Evolutionary conservation across 1,284 basidiomycete species (phyloP), one percentile per base, ranked within the genome.

Genomic region (Heterobasidion parviporum): DNA sequence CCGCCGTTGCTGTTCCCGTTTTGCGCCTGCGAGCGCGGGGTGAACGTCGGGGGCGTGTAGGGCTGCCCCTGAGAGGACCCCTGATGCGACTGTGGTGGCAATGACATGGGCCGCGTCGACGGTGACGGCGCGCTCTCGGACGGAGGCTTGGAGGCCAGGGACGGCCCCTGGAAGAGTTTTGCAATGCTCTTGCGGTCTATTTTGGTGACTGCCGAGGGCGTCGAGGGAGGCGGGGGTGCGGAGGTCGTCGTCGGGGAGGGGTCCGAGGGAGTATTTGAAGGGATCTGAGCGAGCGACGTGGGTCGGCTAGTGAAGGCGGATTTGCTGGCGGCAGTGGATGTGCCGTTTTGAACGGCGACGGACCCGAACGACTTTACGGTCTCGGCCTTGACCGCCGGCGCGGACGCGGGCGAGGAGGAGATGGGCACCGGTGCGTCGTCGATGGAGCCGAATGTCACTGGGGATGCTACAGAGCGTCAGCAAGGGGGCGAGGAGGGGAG

Each of bases 391-490:
- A 83, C 75, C 53, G 80, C 69, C 47, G 87, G 83, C 46, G 79
- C 76, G 53, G 80, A 68, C 53, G 83, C 82, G 45, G 88, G 83
- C 36, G 85, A 85, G 52, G 85, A 82, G 43, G 86, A 85, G 62
- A 86, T 82, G 59, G 84, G 77, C 54, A 83, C 80, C 58, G 80
- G 73, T 60, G 73, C 75, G 70, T 89, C 82, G 69, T 87, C 82
- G 77, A 94, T 89, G 48, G 92, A 92, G 64, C 92, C 92, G 74
- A 94, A 94, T 60, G 80, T 89, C 62, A 87, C 83, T 58, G 79
- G 71, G 57, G 82, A 80, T 63, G 78, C 84, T 88, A 58, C 36
- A 47, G 56, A 54, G 49, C n/a, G 53, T 56, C 50, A 60, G 49
- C 45, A 53, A 12, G 15, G 43, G 53, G 43, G 10, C n/a, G 10